Conservation (phyloP, 164 flowering plant genomes). For the Litsea cubeba region DNA sequence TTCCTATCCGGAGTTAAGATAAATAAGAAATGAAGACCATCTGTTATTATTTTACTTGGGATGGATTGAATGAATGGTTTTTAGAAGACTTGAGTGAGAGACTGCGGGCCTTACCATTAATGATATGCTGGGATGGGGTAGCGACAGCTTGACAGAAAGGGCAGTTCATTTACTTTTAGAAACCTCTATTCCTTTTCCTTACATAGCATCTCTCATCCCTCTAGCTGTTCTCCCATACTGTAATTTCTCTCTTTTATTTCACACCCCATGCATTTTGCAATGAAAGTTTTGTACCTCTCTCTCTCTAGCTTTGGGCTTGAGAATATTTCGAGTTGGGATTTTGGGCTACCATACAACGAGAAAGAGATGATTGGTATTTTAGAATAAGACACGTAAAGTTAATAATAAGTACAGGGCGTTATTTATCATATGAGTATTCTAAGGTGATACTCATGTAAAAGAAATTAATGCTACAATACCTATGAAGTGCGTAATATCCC, state of each 20-base stretch:
- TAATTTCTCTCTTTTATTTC: neutral
- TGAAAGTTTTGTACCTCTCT: neutral
- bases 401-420: neutral
- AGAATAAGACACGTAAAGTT: slow-evolving; percentile 1
- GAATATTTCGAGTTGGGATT: slow-evolving; percentile 2
- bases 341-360: neutral
- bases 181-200: slow-evolving; percentile 24
- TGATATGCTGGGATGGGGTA: slow-evolving; percentile 20
- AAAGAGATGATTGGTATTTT: neutral
- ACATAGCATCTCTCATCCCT: slow-evolving; percentile 8
- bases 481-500: neutral
- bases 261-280: neutral
- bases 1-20: neutral
- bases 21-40: neutral
- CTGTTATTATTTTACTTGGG: slow-evolving; percentile 10
- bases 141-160: slow-evolving; percentile 31
- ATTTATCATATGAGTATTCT: neutral
- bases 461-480: neutral
- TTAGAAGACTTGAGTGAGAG: slow-evolving; percentile 25
- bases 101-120: slow-evolving; percentile 48
- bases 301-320: neutral
- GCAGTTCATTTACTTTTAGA: slow-evolving; percentile 33
- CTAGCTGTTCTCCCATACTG: slow-evolving; percentile 8
- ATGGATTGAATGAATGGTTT: slow-evolving; percentile 16
- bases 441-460: neutral